Base-by-base conservation (phyloP, 257 asterid species). In the Primulina huaijiensis region DNA sequence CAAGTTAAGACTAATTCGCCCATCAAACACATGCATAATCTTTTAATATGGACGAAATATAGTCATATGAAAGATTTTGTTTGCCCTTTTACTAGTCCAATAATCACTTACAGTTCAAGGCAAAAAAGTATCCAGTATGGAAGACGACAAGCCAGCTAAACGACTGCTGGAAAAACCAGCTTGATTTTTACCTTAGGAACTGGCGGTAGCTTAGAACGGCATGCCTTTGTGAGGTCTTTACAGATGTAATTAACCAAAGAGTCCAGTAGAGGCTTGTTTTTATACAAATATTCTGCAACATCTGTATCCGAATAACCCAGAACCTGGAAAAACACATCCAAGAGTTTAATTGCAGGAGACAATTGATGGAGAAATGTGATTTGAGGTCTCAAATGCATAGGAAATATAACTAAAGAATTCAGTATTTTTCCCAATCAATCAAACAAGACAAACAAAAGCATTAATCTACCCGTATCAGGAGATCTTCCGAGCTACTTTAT, bases 301-400 rank as follows among this genome's bases (percentile, higher is more conserved):
- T 94, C 99, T 1, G 97, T 91, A 74, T 94, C 97, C 38, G 90
- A 86, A 83, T 91, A 91, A 30, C 97, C 99, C 88, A 94, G 74
- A 74, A 91, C 92, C 99, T 94, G 92, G 81, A 81, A 64, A 35
- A 77, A 25, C 69, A 70, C 33, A 60, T 27, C 43, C 30, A 8
- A 30, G 27, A 52, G 43, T 50, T 53, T 40, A 71, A 72, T 56
- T 14, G 2, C 38, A 23, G 25, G 1, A 23, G 25, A 23, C 25
- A 21, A 21, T 21, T 21, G 25, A 23, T 4, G 6, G 35, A 33
- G 35, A 4, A 50, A 64, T 65, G 64, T 50, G 34, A 68, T 33
- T 14, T 19, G 33, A 27, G 33, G 62, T 50, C 74, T 14, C 33
- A 64, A 74, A 56, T 14, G 55, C 29, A 12, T n/a, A 31, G 9